A percentile compares a stretch with the other conserved stretches of the same genome.
Evolutionary conservation across 1,139 yeast genomes (phyloP).

Genomic region (Pichia sp.): DNA sequence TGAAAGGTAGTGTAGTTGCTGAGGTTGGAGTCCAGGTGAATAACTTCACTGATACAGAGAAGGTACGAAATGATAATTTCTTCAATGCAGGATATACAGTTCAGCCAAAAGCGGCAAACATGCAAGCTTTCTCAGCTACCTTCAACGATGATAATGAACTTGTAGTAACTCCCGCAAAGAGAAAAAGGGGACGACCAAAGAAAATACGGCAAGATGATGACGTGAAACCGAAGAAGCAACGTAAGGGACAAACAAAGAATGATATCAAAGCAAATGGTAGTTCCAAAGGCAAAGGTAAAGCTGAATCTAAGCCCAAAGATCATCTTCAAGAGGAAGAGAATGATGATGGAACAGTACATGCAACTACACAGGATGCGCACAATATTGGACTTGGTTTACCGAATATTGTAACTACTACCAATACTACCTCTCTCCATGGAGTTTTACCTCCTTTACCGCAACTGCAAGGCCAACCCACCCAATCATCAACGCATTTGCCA

Average conservation of each 20-base stretch:
- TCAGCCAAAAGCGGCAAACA: background rate
- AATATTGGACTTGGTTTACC: background rate
- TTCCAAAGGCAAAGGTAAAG: background rate
- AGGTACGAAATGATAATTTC: too few relatives aligned
- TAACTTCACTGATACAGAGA: too few relatives aligned
- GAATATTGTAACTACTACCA: background rate
- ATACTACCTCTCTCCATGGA: background rate
- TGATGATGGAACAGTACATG: too few relatives aligned
- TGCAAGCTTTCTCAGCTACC: background rate
- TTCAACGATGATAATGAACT: too few relatives aligned
- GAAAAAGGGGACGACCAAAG: slow-evolving; percentile 10
- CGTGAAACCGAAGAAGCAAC: background rate
- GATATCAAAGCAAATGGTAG: background rate
- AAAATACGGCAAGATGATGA: slow-evolving; percentile 2
- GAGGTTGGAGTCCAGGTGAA: too few relatives aligned
- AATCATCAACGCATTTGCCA: slow-evolving; percentile 4
- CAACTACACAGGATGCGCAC: too few relatives aligned
- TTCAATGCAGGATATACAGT: too few relatives aligned
- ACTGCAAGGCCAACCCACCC: background rate
- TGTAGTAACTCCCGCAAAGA: background rate
- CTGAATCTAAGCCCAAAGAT: too few relatives aligned
- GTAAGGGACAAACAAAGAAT: background rate
- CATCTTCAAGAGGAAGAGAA: background rate
- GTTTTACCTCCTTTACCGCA: background rate
- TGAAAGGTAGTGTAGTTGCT: too few relatives aligned